Evolutionary conservation across 805 yeast species (phyloP).

Genomic region (Wickerhamiella brachini): DNA sequence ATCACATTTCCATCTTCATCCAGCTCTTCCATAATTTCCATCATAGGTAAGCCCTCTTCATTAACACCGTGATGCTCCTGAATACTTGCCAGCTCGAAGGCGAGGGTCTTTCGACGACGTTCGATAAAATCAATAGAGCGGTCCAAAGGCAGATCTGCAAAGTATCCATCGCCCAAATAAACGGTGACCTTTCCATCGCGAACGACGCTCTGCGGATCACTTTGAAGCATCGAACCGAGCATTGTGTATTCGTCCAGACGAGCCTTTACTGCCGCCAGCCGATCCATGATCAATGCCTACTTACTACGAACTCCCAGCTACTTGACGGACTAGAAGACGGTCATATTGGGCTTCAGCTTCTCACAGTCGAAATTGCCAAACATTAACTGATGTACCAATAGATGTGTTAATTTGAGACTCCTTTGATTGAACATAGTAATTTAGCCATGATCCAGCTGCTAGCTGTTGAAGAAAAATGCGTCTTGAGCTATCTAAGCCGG

Average conservation of each 20-base stretch:
- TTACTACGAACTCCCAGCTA: not conserved
- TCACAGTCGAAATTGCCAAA: no score
- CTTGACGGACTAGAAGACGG: no score
- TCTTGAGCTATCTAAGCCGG: no score
- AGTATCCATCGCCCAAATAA: slow-evolving; percentile 22
- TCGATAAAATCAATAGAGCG: slow-evolving; percentile 15
- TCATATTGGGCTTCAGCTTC: no score
- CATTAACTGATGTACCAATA: no score
- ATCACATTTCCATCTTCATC: slow-evolving; percentile 74
- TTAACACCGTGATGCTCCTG: slow-evolving; percentile 16
- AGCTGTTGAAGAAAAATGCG: no score
- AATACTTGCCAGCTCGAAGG: slow-evolving; percentile 8
- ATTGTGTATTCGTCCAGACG: slow-evolving; percentile 7
- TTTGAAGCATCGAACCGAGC: not conserved
- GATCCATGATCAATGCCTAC: not conserved
- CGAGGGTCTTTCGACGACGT: slow-evolving; percentile 7
- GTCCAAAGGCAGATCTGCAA: slow-evolving; percentile 14
- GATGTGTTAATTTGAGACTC: no score
- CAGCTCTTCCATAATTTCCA: slow-evolving; percentile 74
- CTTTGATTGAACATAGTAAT: no score
- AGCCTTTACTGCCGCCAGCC: not conserved
- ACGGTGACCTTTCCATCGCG: slow-evolving; percentile 9
- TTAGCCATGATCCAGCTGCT: no score
- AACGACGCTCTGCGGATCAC: not conserved
- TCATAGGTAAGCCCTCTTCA: slow-evolving; percentile 45